Percentiles rank a stretch among this genome's conserved stretches.
Evolutionary conservation across 2,329 filamentous ascomycete genomes (phyloP).

Genomic region (Tolypocladium endophyticum): DNA sequence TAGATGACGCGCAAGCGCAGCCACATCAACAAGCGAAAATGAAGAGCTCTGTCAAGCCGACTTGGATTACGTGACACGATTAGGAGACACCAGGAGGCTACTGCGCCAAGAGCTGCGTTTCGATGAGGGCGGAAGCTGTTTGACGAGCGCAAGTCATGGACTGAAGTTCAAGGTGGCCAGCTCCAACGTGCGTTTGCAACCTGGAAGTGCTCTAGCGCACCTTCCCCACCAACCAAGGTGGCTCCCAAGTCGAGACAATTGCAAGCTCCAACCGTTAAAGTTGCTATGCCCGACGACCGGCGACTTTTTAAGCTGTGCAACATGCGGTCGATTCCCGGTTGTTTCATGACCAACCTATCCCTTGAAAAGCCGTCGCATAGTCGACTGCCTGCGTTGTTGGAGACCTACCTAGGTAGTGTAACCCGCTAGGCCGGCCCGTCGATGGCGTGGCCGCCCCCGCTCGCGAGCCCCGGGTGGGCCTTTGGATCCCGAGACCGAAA

Average conservation of each 20-base stretch:
- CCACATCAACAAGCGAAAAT: background rate
- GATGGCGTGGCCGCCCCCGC: background rate
- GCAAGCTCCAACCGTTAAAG: background rate
- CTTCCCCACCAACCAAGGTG: background rate
- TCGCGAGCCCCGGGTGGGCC: background rate
- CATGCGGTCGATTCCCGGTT: too few relatives aligned
- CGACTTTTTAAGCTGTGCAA: too few relatives aligned
- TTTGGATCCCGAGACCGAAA: background rate
- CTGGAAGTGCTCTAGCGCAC: background rate
- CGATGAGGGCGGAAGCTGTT: background rate
- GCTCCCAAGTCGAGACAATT: background rate
- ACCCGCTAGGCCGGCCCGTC: too few relatives aligned
- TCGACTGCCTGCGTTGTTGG: too few relatives aligned
- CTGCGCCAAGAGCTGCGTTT: background rate
- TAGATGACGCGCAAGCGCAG: background rate
- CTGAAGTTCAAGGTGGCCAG: background rate
- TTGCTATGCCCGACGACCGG: too few relatives aligned
- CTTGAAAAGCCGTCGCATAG: too few relatives aligned
- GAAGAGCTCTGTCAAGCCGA: background rate
- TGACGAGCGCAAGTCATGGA: background rate
- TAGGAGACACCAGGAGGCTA: background rate
- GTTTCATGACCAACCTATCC: too few relatives aligned
- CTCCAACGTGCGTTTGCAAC: background rate
- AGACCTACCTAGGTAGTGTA: too few relatives aligned
- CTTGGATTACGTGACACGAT: background rate